Evolutionary conservation across 1,139 yeast genomes (phyloP), one percentile per base, ranked within the genome.

Genomic region (Geotrichum australiense): DNA sequence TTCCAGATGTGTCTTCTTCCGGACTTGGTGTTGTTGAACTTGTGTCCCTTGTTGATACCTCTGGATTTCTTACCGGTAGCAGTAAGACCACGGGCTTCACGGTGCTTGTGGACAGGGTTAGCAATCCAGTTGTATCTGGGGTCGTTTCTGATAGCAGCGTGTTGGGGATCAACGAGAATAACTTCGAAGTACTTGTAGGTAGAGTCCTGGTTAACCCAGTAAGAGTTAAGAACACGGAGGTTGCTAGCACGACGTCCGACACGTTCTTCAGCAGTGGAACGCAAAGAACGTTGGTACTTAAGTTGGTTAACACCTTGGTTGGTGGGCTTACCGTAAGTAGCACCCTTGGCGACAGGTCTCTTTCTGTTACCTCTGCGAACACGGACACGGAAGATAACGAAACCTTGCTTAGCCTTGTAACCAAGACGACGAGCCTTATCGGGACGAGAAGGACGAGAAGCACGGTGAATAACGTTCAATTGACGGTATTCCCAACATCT

Each of bases 401-500:
- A 91, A 63, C 98, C 98, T 78, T 91, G 98, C 83, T 91, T 91
- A 74, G 98, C 98, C 83, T 91, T 91, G 96, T 91, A 91, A 61
- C 98, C 98, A 68, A 91, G 81, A 75, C 95, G 86, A 81, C 97
- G 91, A 64, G 98, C 98, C 91, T 91, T 91, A 76, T 91, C 98
- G 72, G 98, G 98, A 76, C 97, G 89, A 62, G 97, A 84, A 66
- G 98, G 98, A 73, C 91, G 87, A 50, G 94, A 64, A 59, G 96
- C 97, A 73, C 98, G 84, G 96, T 91, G 98, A 73, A 91, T 83
- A 63, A 87, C 98, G 67, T 78, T 82, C 79, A 83, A 82, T 78
- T 91, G 98, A 80, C 98, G 89, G 95, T 86, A 91, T 76, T 91
- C 98, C 98, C 98, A 91, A 78, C 96, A 93, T 84, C 98, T 86